These are phyloP conservation scores for Neurospora sp. DNA, from an alignment of 495 filamentous ascomycete genomes.

Conservation along the genomic window DNA sequence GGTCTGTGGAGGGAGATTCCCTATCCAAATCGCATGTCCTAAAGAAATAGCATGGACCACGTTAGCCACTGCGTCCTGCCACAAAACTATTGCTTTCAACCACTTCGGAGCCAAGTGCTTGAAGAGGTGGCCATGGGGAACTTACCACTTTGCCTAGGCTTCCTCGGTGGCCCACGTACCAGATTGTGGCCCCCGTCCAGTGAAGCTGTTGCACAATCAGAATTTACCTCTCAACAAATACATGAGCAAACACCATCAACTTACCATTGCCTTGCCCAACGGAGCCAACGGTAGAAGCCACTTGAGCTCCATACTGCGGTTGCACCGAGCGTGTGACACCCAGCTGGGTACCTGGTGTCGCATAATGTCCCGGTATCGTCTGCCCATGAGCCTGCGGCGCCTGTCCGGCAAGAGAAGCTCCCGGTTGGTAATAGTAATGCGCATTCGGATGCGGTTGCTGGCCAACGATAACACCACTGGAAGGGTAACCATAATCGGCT, in stretches of 20 bases:
- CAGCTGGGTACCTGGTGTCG: conserved; percentile 2
- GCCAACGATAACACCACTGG: conserved; percentile 25
- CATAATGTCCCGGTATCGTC: conserved; percentile 23
- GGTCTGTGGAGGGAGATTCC: conserved; percentile 79
- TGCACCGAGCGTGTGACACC: conserved; percentile 5
- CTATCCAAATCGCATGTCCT: conserved; percentile 94
- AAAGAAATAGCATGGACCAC: conserved; percentile 3
- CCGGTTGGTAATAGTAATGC: conserved; percentile 31
- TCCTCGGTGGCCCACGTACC: conserved; percentile 80
- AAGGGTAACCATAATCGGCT: conserved; percentile 27
- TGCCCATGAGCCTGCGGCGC: conserved; percentile 17
- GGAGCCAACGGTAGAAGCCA: not conserved
- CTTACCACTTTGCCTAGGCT: conserved; percentile 67
- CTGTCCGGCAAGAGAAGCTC: conserved; percentile 22
- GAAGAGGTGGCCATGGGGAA: not conserved
- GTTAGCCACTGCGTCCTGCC: not conserved
- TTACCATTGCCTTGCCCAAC: conserved; percentile 7
- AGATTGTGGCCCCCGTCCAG: conserved; percentile 32
- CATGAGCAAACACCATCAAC: not conserved
- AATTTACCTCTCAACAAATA: not conserved
- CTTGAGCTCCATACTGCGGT: conserved; percentile 5
- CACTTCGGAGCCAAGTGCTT: not conserved
- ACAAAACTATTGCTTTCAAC: not conserved
- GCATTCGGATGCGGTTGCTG: conserved; percentile 22
- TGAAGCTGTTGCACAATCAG: conserved; percentile 16